These are phyloP conservation scores for Pythium insidiosum DNA, from an alignment of 352 stramenopile species.

Conservation along the genomic window DNA sequence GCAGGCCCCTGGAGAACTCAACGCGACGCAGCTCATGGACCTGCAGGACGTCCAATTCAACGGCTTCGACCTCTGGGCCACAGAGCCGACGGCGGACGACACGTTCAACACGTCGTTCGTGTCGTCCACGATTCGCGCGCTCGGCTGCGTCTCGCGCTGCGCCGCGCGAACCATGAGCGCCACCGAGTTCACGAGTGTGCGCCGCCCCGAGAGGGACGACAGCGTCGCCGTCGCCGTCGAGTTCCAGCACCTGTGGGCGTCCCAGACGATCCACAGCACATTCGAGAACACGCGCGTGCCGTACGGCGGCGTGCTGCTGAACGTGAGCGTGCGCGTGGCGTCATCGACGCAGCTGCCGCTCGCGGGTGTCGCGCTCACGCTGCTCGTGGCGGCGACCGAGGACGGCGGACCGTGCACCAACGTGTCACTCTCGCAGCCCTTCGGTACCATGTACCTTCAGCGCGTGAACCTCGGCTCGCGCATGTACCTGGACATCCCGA, in stretches of 20 bases:
- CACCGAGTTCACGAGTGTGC: too few species aligned
- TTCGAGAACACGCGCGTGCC: too few species aligned
- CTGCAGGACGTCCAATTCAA: neutral
- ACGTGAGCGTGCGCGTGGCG: neutral
- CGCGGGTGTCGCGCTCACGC: neutral
- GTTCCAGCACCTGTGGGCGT: too few species aligned
- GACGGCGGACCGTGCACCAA: neutral
- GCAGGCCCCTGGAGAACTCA: neutral
- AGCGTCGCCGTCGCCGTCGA: too few species aligned
- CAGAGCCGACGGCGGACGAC: too few species aligned
- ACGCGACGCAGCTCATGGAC: neutral
- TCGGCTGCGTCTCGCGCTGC: too few species aligned
- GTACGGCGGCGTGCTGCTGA: neutral
- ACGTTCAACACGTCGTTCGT: too few species aligned
- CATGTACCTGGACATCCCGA: slow-evolving; percentile 5
- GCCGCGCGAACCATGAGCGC: too few species aligned
- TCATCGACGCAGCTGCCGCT: neutral
- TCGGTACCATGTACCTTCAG: slow-evolving; percentile 4
- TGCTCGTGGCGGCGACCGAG: slow-evolving; percentile 1
- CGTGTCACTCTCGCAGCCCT: neutral
- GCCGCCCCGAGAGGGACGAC: too few species aligned
- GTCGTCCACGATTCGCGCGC: too few species aligned
- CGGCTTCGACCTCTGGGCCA: neutral
- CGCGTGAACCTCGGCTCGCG: neutral
- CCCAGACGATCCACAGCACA: too few species aligned